A percentile compares a stretch with the other conserved stretches of the same genome.
phyloP scores from a whole-genome alignment of 2,329 filamentous ascomycete species.

The Thielaviopsis ethacetica region DNA sequence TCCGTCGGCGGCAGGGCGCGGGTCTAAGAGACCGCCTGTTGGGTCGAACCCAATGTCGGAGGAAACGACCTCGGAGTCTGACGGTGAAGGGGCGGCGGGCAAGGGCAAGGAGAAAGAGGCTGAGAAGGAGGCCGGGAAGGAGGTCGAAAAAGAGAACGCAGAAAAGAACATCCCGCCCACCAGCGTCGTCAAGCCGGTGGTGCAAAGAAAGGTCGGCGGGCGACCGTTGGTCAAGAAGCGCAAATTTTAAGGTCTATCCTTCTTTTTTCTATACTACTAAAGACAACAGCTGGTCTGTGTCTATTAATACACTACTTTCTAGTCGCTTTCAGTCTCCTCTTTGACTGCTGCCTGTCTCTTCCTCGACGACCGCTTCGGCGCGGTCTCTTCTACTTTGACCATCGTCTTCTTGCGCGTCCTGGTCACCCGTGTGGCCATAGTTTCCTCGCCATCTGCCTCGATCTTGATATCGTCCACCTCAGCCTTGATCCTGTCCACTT shows the following conservation, averaged over 20 bases:
- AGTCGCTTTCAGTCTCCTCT: neutral
- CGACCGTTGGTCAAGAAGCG: conserved; percentile 10
- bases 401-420: neutral
- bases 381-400: neutral
- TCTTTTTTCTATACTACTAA: conserved; percentile 12
- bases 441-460: neutral
- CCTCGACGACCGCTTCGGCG: neutral
- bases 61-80: neutral
- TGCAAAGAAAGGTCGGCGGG: conserved; percentile 2
- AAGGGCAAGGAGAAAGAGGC: neutral
- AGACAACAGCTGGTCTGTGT: neutral
- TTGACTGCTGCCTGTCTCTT: neutral
- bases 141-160: neutral
- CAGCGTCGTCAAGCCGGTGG: neutral
- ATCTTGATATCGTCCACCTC: conserved; percentile 17
- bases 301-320: neutral
- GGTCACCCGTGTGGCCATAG: neutral
- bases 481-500: conserved; percentile 19
- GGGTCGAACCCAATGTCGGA: neutral
- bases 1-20: neutral
- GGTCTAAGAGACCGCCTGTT: neutral
- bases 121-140: neutral
- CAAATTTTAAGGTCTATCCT: conserved; percentile 1
- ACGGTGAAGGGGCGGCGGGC: neutral
- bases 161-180: neutral